Conservation (phyloP, 345 rosid genomes). For the Rhodamnia rubescens region DNA sequence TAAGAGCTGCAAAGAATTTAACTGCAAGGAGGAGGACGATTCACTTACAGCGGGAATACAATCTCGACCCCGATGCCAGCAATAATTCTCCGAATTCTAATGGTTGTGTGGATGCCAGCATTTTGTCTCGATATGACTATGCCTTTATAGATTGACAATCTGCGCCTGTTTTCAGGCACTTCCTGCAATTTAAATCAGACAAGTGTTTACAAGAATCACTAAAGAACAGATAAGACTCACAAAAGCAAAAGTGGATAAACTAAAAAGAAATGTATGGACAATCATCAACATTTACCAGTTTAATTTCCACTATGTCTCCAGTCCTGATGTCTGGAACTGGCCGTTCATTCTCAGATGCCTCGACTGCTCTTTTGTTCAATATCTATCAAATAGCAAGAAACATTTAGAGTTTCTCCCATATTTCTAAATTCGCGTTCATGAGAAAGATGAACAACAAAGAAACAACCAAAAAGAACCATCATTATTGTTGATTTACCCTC, state of each 20-base stretch:
- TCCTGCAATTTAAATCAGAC: conserved; percentile 31
- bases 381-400: conserved; percentile 27
- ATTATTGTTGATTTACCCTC: neutral
- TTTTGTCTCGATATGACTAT: conserved; percentile 79
- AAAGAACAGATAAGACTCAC: neutral
- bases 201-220: neutral
- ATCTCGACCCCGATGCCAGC: conserved; percentile 77
- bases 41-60: conserved; percentile 42
- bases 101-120: conserved; percentile 83
- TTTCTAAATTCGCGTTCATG: neutral
- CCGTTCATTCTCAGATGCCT: conserved; percentile 54
- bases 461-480: neutral
- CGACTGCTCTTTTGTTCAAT: conserved; percentile 69
- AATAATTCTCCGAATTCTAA: conserved; percentile 71
- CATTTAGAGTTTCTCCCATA: neutral
- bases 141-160: conserved; percentile 73
- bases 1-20: neutral
- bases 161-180: conserved; percentile 70
- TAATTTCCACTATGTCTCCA: conserved; percentile 74
- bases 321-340: conserved; percentile 76
- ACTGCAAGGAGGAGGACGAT: neutral
- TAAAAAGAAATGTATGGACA: neutral
- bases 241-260: neutral
- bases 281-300: conserved; percentile 39
- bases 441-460: neutral